Base-by-base conservation (phyloP, 768 basidiomycete genomes). In the Asterophora parasitica region DNA sequence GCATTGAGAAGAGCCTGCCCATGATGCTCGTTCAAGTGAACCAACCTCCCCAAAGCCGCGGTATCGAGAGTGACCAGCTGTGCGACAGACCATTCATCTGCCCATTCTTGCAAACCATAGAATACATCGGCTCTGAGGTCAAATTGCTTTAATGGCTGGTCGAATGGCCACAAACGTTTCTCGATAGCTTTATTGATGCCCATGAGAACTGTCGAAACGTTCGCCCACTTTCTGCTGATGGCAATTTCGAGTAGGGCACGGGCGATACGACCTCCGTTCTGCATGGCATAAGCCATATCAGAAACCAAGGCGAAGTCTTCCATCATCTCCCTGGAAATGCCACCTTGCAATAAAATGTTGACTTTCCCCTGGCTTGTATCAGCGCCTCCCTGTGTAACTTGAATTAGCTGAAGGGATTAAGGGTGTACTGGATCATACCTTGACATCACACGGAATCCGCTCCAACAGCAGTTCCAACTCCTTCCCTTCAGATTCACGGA, bases 241-340 rank as follows among this genome's bases (percentile, higher is more conserved):
- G 89, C 92, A 26, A 98, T 95, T 62, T 99, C 96, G 12, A 97
- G 78, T 1, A 99, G 73, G 35, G 93, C 91, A n/a, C 96, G 83
- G 45, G 91, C 76, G 54, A 99, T 98, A 51, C 96, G 88, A 13
- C 88, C 93, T 12, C 85, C 89, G 58, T 98, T 99, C 61, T 97
- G 94, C 17, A 93, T 89, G 34, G 83, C 91, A 61, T 95, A 99
- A 1, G 85, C 91, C 60, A 82, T 86, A 61, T 99, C 96, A 0
- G 96, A 98, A 6, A 98, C 85, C 49, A 99, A 72, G 7, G 96
- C 96, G 58, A 96, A 99, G 66, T 99, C 96, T 51, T 96, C 88
- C 11, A 96, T 71, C n/a, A 72, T 70, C 36, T 80, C 75, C 38
- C 78, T 70, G 31, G 92, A 96, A 53, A 99, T 92, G 64, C 80